A percentile compares a stretch with the other conserved stretches of the same genome.
Conservation (phyloP, 1,284 basidiomycete genomes). For the Ganoderma resinaceum region DNA sequence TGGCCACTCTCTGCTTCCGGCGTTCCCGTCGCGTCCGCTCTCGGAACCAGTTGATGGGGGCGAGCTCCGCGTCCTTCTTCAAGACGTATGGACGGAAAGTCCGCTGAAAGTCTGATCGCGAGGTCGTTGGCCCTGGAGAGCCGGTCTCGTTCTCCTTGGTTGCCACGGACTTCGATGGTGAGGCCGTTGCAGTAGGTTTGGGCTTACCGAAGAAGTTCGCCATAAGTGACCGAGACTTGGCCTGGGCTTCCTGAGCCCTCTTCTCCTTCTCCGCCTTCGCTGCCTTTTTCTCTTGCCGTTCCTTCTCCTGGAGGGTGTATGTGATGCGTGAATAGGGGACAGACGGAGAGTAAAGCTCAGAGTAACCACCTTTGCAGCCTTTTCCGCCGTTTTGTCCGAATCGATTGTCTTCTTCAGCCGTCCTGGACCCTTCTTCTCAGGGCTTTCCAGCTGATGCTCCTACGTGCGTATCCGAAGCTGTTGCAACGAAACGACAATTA, state of each 20-base stretch:
- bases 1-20: conserved; percentile 34
- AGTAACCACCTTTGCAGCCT: conserved; percentile 59
- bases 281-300: conserved; percentile 67
- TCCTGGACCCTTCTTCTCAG: conserved; percentile 36
- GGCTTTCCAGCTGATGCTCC: background rate
- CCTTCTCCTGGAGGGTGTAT: conserved; percentile 59
- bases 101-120: conserved; percentile 70
- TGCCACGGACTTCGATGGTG: conserved; percentile 32
- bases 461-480: background rate
- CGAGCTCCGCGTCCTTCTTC: conserved; percentile 74
- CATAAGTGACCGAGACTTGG: conserved; percentile 78
- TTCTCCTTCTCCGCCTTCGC: conserved; percentile 72
- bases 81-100: conserved; percentile 80
- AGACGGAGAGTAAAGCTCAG: background rate
- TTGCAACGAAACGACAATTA: background rate
- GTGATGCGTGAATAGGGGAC: conserved; percentile 6
- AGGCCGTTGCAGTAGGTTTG: conserved; percentile 43
- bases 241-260: conserved; percentile 71
- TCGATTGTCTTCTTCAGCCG: conserved; percentile 61
- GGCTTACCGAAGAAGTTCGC: conserved; percentile 76
- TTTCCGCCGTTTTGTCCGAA: conserved; percentile 67
- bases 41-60: conserved; percentile 75
- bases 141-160: conserved; percentile 41
- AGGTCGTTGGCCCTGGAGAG: conserved; percentile 48
- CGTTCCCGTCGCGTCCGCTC: conserved; percentile 34